Evolutionary conservation across 1,284 basidiomycete genomes (phyloP), one percentile per base, ranked within the genome.

Genomic region (Puccinia brachypodii): DNA sequence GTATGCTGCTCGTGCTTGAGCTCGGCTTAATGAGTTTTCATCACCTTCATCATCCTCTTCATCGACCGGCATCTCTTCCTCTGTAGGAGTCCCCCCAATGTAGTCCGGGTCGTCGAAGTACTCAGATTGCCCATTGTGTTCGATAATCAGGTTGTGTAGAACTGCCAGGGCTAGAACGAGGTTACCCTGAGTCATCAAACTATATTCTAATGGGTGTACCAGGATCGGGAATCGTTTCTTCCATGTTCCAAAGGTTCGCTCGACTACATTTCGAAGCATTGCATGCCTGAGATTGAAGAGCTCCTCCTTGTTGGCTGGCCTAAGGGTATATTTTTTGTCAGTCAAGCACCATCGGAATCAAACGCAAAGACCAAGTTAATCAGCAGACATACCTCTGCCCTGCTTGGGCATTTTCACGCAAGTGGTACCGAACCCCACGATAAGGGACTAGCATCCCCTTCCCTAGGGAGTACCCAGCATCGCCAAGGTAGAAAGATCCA

Each of bases 401-500:
- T 68, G 81, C 44, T 47, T 40, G n/a, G 8, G 71, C 36, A 76
- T 84, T 84, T 62, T 85, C 84, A 31, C 50, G 33, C 8, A 84
- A 74, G 82, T 85, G 84, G 80, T 85, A 85, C 14, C 82, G 75
- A 13, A 83, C 79, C 22, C 78, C 83, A 31, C 81, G 68, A 62
- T 83, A 85, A 33, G 84, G 82, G 22, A 83, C 82, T 31, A 89
- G 84, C 0, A 88, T 81, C 1, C 83, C 56, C 83, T 85, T 87
- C 0, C 83, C 28, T 4, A 83, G 84, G 1, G 84, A 82, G 85
- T 87, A 89, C 0, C 88, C 87, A 9, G 87, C 88, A 87, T 88
- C 87, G 13, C 85, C 88, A 47, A 88, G 85, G 76, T 88, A 88
- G 76, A 83, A 87, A 75, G 86, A 86, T 9, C 86, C 84, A 0